phyloP scores from a whole-genome alignment of 768 basidiomycete species.

The Hypholoma sublateritium region DNA sequence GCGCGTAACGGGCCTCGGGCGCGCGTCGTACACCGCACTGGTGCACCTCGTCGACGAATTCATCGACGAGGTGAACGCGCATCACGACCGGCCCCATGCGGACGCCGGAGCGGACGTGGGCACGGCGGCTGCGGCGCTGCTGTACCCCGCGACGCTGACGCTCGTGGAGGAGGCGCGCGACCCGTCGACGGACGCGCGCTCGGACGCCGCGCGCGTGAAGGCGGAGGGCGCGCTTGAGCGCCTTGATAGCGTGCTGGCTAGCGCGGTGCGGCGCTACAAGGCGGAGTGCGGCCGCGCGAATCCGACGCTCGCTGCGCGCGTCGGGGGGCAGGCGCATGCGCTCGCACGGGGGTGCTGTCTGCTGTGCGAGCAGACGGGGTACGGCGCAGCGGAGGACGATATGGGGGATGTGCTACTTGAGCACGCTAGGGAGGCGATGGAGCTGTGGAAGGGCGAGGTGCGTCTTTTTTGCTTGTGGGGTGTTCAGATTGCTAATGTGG shows the following conservation, averaged over 20 bases:
- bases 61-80: slow-evolving; percentile 42
- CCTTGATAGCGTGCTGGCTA: slow-evolving; percentile 37
- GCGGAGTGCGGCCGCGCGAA: slow-evolving; percentile 36
- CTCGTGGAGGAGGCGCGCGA: slow-evolving; percentile 47
- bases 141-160: slow-evolving; percentile 40
- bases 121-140: slow-evolving; percentile 24
- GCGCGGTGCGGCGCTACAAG: slow-evolving; percentile 38
- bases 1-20: slow-evolving; percentile 36
- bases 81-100: slow-evolving; percentile 40
- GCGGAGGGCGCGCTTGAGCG: slow-evolving; percentile 34
- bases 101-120: slow-evolving; percentile 13
- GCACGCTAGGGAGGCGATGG: slow-evolving; percentile 37
- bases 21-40: slow-evolving; percentile 38
- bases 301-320: slow-evolving; percentile 28
- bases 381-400: slow-evolving; percentile 39
- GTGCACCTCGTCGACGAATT: slow-evolving; percentile 44
- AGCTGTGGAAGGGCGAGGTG: slow-evolving; percentile 40
- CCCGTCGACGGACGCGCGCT: slow-evolving; percentile 38
- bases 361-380: slow-evolving; percentile 47
- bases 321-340: slow-evolving; percentile 37
- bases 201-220: slow-evolving; percentile 31
- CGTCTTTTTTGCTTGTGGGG: slow-evolving; percentile 6
- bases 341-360: slow-evolving; percentile 42
- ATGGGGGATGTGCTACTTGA: slow-evolving; percentile 39
- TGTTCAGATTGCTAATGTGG: background rate